Evolutionary conservation across 208 protist species (phyloP), one percentile per base, ranked within the genome.

Genomic region (Trichomonas tenax): DNA sequence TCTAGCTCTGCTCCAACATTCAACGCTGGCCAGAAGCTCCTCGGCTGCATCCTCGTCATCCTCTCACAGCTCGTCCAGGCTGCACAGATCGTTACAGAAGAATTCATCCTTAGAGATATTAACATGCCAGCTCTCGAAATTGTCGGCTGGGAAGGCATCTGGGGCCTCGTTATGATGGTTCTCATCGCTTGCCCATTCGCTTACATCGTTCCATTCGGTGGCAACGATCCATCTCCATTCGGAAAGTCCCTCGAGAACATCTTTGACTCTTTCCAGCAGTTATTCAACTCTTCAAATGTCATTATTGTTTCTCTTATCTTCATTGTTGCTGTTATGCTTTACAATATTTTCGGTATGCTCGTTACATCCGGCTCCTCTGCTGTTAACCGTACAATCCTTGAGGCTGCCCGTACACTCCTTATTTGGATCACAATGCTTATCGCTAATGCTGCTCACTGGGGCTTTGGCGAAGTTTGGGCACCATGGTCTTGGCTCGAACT

Each of bases 121-220:
- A 93, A 93, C 44, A 48, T 93, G 86, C 86, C 86, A 93, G 86
- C 86, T 51, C 86, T 93, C 36, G 86, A 93, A 58, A 51, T 93
- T 51, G 86, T 93, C 31, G 86, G 86, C 86, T 93, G 86, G 86
- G 86, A 93, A 93, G 86, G 86, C 23, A 93, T 93, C 44, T 93
- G 86, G 86, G 86, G 86, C 11, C 26, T 93, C 9, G 23, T 93
- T 93, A 48, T 93, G 40, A 93, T 93, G 86, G 36, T 93, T 26
- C 3, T 93, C n/a, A 51, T 93, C 15, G 86, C 44, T 23, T 93
- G 14, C 31, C 86, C 86, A 93, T 93, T 93, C 44, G 86, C 86
- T 17, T 93, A 48, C 14, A 93, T 93, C 31, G 8, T 23, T 15
- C 86, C 86, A 34, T 51, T 51, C 46, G 46, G 46, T 51, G 86